phyloP scores from a whole-genome alignment of 371 early-diverging fungal species.

The Circinella umbellata region DNA sequence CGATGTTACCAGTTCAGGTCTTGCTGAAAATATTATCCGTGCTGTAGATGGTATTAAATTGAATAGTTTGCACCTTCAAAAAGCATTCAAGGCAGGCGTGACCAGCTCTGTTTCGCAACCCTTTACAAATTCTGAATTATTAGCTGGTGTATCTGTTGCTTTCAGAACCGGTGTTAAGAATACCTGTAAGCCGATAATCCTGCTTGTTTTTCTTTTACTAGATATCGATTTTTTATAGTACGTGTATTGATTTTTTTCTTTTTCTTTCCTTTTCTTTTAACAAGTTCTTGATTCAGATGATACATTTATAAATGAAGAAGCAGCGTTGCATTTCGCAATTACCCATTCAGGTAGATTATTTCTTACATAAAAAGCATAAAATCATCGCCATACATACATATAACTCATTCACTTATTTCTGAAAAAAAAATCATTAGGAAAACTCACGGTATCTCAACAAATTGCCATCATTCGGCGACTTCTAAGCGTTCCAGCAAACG shows the following conservation, averaged over 20 bases:
- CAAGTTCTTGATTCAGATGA: constrained; percentile 44
- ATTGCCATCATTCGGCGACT: constrained; percentile 63
- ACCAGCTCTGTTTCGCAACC: constrained; percentile 62
- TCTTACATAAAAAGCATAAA: neutral
- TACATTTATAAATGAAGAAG: constrained; percentile 62
- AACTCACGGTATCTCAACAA: constrained; percentile 65
- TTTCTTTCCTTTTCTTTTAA: neutral
- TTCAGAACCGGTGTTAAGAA: constrained; percentile 58
- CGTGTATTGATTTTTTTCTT: neutral
- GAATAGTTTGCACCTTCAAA: constrained; percentile 61
- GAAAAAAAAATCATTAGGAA: neutral
- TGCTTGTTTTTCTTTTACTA: neutral
- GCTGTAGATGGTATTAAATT: constrained; percentile 70
- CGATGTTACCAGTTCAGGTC: constrained; percentile 30
- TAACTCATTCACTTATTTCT: too few species aligned
- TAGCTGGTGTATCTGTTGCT: constrained; percentile 64
- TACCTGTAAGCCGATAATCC: constrained; percentile 30
- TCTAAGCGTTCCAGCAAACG: constrained; percentile 34
- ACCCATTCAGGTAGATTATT: constrained; percentile 30
- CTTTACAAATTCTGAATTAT: constrained; percentile 26
- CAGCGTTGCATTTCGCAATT: constrained; percentile 63
- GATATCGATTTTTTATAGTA: too few species aligned
- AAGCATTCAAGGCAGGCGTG: constrained; percentile 69
- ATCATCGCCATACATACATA: too few species aligned
- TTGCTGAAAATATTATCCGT: constrained; percentile 36